Evolutionary conservation across 1,139 yeast species (phyloP).

Genomic region (Yamadazyma buinensis): DNA sequence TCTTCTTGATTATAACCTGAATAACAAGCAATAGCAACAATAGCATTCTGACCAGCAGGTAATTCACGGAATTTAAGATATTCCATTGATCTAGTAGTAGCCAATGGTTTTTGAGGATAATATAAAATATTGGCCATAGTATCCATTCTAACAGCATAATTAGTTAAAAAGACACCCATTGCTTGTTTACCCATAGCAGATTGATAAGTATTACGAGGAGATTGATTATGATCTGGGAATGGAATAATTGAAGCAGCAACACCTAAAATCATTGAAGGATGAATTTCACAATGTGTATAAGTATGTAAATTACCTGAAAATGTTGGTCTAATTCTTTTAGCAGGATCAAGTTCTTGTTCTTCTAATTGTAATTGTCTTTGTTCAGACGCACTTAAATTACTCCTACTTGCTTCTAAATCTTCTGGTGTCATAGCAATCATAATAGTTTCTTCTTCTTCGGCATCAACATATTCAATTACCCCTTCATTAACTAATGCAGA

Average conservation of each 20-base stretch:
- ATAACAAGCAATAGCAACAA: conserved; percentile 97
- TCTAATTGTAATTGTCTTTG: conserved; percentile 41
- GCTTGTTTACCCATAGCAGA: conserved; percentile 99
- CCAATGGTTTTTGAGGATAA: conserved; percentile 98
- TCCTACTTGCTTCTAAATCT: conserved; percentile 72
- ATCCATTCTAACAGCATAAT: conserved; percentile 96
- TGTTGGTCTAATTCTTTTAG: conserved; percentile 79
- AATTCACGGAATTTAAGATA: conserved; percentile 93
- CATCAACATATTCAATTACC: conserved; percentile 90
- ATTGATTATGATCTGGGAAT: conserved; percentile 99
- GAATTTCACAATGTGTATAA: conserved; percentile 98
- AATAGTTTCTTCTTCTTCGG: conserved; percentile 96
- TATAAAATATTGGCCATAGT: conserved; percentile 97
- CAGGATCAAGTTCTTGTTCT: conserved; percentile 64
- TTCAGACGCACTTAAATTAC: conserved; percentile 45
- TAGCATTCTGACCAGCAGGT: conserved; percentile 99
- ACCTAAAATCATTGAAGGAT: conserved; percentile 98
- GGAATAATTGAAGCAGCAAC: conserved; percentile 99
- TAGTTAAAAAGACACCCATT: conserved; percentile 98
- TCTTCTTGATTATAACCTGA: conserved; percentile 99
- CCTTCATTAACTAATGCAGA: conserved; percentile 79
- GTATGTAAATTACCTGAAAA: conserved; percentile 64
- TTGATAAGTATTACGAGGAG: conserved; percentile 98
- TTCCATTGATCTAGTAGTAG: conserved; percentile 99
- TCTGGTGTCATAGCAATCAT: conserved; percentile 99